A percentile compares a stretch with the other conserved stretches of the same genome.
Evolutionary conservation across 805 yeast genomes (phyloP).

Genomic region (Hermanozyma aechmeae): DNA sequence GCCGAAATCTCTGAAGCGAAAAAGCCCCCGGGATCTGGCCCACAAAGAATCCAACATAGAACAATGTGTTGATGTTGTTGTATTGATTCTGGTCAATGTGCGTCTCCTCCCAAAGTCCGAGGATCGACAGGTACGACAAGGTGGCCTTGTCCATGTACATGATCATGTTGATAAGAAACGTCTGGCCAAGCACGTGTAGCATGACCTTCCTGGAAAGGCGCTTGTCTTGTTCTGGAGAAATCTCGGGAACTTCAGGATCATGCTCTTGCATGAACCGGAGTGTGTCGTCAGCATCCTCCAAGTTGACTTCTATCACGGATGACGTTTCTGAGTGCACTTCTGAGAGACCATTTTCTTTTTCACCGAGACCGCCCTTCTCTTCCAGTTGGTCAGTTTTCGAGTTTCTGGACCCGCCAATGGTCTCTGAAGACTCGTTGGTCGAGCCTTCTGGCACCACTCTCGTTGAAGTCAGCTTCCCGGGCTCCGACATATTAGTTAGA

Average conservation of each 20-base stretch:
- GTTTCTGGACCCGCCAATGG: no score
- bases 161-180: conserved; percentile 25
- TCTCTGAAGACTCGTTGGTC: no score
- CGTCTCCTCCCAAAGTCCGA: conserved; percentile 33
- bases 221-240: conserved; percentile 34
- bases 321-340: no score
- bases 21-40: conserved; percentile 38
- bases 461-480: no score
- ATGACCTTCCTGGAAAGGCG: conserved; percentile 28
- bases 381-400: no score
- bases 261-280: conserved; percentile 24
- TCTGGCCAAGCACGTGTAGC: conserved; percentile 19
- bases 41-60: conserved; percentile 41
- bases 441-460: no score
- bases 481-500: no score
- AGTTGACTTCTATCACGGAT: no score
- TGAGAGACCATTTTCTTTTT: no score
- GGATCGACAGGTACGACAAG: conserved; percentile 37
- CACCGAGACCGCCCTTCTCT: no score
- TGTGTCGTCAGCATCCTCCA: conserved; percentile 47
- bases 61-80: conserved; percentile 42
- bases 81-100: conserved; percentile 32
- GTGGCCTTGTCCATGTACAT: conserved; percentile 46
- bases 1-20: conserved; percentile 35
- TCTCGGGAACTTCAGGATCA: conserved; percentile 23